Conservation (phyloP, 2,329 filamentous ascomycete genomes). For the Knoxdaviesia proteae region DNA sequence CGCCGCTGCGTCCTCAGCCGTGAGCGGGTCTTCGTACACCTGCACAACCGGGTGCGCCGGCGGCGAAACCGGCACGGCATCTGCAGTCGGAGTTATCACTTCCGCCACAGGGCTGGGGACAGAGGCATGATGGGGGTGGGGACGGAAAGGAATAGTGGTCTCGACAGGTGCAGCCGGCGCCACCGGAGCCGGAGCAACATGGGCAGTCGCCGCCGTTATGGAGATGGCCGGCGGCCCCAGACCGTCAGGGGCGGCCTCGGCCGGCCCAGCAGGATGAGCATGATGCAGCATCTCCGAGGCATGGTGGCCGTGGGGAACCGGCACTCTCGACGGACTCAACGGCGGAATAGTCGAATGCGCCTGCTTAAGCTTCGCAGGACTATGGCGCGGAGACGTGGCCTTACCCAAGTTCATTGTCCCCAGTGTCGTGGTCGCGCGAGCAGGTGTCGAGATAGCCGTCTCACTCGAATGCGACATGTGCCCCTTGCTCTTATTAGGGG, state of each 20-base stretch:
- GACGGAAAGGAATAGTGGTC: too few species aligned
- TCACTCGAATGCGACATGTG: constrained; percentile 30
- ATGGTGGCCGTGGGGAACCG: too few species aligned
- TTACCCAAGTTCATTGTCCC: constrained; percentile 2
- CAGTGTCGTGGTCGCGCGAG: constrained; percentile 7
- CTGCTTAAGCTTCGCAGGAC: constrained; percentile 18
- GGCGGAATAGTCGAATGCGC: constrained; percentile 8
- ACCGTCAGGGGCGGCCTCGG: too few species aligned
- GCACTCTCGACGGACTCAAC: too few species aligned
- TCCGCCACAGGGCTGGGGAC: too few species aligned
- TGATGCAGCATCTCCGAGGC: too few species aligned
- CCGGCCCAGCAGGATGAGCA: too few species aligned
- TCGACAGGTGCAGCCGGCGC: too few species aligned
- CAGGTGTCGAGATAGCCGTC: constrained; percentile 25
- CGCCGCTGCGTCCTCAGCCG: constrained; percentile 20
- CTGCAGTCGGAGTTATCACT: constrained; percentile 6
- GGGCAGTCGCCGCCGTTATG: too few species aligned
- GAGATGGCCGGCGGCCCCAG: too few species aligned
- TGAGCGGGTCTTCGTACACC: constrained; percentile 33
- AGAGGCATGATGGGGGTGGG: too few species aligned
- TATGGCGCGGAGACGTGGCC: constrained; percentile 19
- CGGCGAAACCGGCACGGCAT: background rate
- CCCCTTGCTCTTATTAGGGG: constrained; percentile 21
- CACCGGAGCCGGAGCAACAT: too few species aligned
- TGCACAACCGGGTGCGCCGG: constrained; percentile 13